A percentile compares a stretch with the other conserved stretches of the same genome.
These are phyloP conservation scores for Torulaspora gathmanii DNA, from an alignment of 805 yeast species.

Conservation along the genomic window DNA sequence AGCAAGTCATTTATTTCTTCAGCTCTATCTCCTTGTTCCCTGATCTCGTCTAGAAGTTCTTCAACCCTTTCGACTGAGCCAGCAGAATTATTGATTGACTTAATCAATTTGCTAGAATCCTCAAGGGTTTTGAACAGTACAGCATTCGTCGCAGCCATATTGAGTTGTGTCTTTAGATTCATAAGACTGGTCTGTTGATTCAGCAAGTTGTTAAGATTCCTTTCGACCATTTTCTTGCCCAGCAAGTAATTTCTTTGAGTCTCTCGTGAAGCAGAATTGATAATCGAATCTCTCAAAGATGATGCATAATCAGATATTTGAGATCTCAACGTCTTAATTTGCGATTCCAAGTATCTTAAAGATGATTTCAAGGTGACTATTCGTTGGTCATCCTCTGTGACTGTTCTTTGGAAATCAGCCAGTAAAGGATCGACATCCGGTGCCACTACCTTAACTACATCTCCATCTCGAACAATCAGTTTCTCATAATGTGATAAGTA, in stretches of 20 bases:
- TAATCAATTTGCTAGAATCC: slow-evolving; percentile 37
- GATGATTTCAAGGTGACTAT: slow-evolving; percentile 35
- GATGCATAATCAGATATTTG: slow-evolving; percentile 16
- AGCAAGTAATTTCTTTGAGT: slow-evolving; percentile 35
- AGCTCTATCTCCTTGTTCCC: slow-evolving; percentile 36
- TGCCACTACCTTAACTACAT: slow-evolving; percentile 22
- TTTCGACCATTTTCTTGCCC: slow-evolving; percentile 37
- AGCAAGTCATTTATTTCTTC: slow-evolving; percentile 38
- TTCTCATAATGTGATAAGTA: slow-evolving; percentile 20
- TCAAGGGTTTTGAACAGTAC: slow-evolving; percentile 38
- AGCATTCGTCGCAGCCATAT: slow-evolving; percentile 41
- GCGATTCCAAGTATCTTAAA: slow-evolving; percentile 14
- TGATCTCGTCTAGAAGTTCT: slow-evolving; percentile 39
- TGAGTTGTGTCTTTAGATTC: slow-evolving; percentile 39
- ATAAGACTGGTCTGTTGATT: slow-evolving; percentile 38
- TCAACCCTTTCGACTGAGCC: slow-evolving; percentile 45
- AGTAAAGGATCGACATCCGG: slow-evolving; percentile 20
- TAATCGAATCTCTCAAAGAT: slow-evolving; percentile 20
- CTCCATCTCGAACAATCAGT: slow-evolving; percentile 12
- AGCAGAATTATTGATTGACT: slow-evolving; percentile 37
- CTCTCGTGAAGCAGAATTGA: slow-evolving; percentile 23
- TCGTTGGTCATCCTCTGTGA: slow-evolving; percentile 36
- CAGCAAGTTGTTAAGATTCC: slow-evolving; percentile 33
- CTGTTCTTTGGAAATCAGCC: slow-evolving; percentile 9
- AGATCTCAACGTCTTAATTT: slow-evolving; percentile 24